Conservation (phyloP, 371 early-diverging fungal genomes). For the Rhizopus sp. region DNA sequence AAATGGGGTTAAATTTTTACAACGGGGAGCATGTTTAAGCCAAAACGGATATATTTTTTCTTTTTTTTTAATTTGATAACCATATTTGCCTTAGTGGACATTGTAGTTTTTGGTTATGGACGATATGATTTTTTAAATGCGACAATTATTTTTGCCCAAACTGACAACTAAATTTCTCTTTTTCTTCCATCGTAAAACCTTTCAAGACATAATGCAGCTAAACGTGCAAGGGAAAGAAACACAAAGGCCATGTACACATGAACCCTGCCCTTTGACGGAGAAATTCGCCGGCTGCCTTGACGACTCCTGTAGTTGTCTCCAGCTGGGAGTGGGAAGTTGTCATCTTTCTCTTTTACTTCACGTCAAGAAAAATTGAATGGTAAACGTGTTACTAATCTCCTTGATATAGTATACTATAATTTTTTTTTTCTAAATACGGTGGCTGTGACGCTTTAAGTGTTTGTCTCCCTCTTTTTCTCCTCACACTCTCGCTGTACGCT, state of each 20-base stretch:
- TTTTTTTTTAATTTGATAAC: too few relatives aligned
- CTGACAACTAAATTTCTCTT: too few relatives aligned
- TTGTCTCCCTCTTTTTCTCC: slow-evolving; percentile 1
- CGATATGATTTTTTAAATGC: too few relatives aligned
- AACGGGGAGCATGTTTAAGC: too few relatives aligned
- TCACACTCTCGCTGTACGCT: slow-evolving; percentile 4
- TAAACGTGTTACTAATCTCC: slow-evolving; percentile 1
- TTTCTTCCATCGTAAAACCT: too few relatives aligned
- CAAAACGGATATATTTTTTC: too few relatives aligned
- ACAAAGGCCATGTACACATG: slow-evolving; percentile 10
- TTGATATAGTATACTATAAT: slow-evolving; percentile 4
- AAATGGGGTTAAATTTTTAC: too few relatives aligned
- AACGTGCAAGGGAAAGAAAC: slow-evolving; percentile 10
- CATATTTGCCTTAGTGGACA: too few relatives aligned
- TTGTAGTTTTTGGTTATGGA: too few relatives aligned
- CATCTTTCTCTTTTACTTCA: slow-evolving; percentile 10
- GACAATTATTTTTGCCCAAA: too few relatives aligned
- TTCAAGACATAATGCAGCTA: too few relatives aligned
- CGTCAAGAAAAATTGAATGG: not conserved
- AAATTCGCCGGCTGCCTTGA: slow-evolving; percentile 14
- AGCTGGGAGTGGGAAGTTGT: slow-evolving; percentile 15
- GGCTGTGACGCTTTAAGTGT: not conserved
- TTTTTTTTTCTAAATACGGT: slow-evolving; percentile 7
- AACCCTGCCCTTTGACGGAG: slow-evolving; percentile 14
- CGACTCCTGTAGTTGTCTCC: slow-evolving; percentile 5